Percentiles rank a stretch among this genome's conserved stretches.
Conservation (phyloP, 257 asterid species). For the Paulownia fortunei region DNA sequence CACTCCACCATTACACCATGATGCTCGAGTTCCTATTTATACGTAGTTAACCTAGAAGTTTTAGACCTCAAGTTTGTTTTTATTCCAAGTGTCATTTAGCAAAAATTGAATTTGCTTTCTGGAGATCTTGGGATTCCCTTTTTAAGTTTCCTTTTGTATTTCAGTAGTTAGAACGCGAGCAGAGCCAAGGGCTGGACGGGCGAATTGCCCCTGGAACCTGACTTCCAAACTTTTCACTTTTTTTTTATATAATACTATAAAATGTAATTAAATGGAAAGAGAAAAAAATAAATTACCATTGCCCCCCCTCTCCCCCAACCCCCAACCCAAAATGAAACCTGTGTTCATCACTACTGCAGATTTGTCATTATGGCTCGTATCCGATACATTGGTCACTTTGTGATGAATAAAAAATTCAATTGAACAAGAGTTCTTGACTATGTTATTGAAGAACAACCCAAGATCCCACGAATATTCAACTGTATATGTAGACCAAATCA, state of each 20-base stretch:
- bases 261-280: too few species aligned
- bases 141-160: background rate
- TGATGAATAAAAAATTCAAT: background rate
- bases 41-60: background rate
- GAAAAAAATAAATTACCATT: too few species aligned
- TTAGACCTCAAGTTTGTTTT: background rate
- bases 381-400: background rate
- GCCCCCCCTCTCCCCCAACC: too few species aligned
- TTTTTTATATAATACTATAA: too few species aligned
- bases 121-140: background rate
- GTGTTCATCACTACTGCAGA: background rate
- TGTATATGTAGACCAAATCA: background rate
- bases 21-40: background rate
- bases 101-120: background rate
- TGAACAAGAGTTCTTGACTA: background rate
- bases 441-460: background rate
- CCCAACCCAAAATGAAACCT: too few species aligned
- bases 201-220: too few species aligned
- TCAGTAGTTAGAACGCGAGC: background rate
- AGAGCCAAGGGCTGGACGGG: background rate
- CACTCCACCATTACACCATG: background rate
- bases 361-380: background rate
- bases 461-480: background rate
- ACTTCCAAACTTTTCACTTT: too few species aligned
- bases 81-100: background rate